Conservation (phyloP, 495 filamentous ascomycete genomes). For the Tetracladium marchalianum region DNA sequence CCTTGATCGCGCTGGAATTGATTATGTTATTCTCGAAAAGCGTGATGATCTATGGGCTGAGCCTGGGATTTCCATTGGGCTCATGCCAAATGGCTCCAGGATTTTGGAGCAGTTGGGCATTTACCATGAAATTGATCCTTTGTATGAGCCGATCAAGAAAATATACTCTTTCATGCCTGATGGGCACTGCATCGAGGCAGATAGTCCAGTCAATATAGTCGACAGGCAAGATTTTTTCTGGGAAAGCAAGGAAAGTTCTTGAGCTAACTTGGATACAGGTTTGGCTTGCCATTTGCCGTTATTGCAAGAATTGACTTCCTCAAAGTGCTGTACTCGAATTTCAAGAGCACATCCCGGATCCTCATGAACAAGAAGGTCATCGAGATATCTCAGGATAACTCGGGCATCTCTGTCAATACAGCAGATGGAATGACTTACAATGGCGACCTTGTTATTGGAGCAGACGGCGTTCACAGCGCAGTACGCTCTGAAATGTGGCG, state of each 20-base stretch:
- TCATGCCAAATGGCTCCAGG: constrained; percentile 22
- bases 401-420: background rate
- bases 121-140: constrained; percentile 19
- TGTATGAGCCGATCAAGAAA: constrained; percentile 12
- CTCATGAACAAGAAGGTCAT: constrained; percentile 20
- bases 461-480: constrained; percentile 34
- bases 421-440: constrained; percentile 20
- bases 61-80: constrained; percentile 24
- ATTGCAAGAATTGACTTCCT: constrained; percentile 27
- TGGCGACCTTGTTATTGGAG: constrained; percentile 39
- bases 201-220: background rate
- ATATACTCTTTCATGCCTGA: constrained; percentile 14
- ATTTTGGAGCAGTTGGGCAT: constrained; percentile 41
- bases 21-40: constrained; percentile 40
- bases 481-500: constrained; percentile 14
- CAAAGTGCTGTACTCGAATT: constrained; percentile 25
- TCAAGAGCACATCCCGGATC: constrained; percentile 25
- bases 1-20: constrained; percentile 33
- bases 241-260: constrained; percentile 1
- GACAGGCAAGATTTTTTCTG: background rate
- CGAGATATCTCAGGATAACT: constrained; percentile 24
- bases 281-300: constrained; percentile 26
- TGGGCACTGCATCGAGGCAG: constrained; percentile 3
- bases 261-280: constrained; percentile 7
- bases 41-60: constrained; percentile 25